Conservation (phyloP, 2,329 filamentous ascomycete species). For the Epicoccum nigrum region DNA sequence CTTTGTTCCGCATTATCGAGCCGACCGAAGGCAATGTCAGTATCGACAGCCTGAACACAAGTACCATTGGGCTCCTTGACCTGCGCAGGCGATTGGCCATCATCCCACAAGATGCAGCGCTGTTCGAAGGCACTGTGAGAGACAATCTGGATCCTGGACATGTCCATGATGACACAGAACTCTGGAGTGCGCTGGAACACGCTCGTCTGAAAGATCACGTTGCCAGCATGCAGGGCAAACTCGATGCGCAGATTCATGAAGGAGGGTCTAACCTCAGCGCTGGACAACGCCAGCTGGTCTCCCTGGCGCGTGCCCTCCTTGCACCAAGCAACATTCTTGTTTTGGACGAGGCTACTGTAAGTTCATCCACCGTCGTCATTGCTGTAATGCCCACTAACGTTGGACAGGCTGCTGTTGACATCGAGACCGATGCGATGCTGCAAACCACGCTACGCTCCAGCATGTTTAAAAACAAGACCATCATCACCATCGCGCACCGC, state of each 20-base stretch:
- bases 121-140: slow-evolving; percentile 91
- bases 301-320: slow-evolving; percentile 88
- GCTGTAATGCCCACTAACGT: background rate
- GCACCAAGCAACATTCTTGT: slow-evolving; percentile 97
- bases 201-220: slow-evolving; percentile 93
- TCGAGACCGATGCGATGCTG: slow-evolving; percentile 70
- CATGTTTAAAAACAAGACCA: slow-evolving; percentile 87
- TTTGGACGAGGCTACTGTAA: slow-evolving; percentile 91
- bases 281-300: slow-evolving; percentile 92
- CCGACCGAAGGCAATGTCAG: slow-evolving; percentile 79
- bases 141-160: slow-evolving; percentile 96
- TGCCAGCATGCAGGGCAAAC: slow-evolving; percentile 80
- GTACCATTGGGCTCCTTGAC: slow-evolving; percentile 86
- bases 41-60: slow-evolving; percentile 89
- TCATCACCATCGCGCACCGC: slow-evolving; percentile 97
- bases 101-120: slow-evolving; percentile 94
- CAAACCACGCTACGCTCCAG: slow-evolving; percentile 67
- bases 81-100: slow-evolving; percentile 89
- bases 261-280: slow-evolving; percentile 95
- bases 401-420: slow-evolving; percentile 67
- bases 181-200: slow-evolving; percentile 96
- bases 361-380: slow-evolving; percentile 41
- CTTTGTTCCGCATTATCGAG: slow-evolving; percentile 96
- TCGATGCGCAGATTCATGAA: slow-evolving; percentile 92
- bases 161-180: slow-evolving; percentile 93